These are phyloP conservation scores for Monocercomonoides exilis DNA, from an alignment of 78 protist genomes.

Conservation along the genomic window DNA sequence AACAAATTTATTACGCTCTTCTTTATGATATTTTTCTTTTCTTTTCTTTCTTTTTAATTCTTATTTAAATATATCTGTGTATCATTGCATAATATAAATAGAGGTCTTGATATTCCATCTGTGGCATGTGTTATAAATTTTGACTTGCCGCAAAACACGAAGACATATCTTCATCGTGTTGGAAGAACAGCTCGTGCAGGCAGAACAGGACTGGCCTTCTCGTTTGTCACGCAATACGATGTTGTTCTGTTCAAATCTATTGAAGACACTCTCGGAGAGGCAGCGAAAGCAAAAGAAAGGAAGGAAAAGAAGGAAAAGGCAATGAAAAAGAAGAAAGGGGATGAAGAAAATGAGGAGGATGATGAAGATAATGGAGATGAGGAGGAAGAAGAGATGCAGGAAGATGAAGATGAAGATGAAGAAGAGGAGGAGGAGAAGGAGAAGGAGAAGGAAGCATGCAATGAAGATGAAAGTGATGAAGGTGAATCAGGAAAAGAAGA, in stretches of 20 bases:
- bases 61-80: background rate
- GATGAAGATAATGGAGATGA: too few relatives aligned
- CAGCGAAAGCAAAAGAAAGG: too few relatives aligned
- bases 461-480: too few relatives aligned
- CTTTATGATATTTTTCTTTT: background rate
- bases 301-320: too few relatives aligned
- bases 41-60: background rate
- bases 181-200: slow-evolving; percentile 97
- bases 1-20: too few relatives aligned
- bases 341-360: too few relatives aligned
- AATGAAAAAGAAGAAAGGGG: too few relatives aligned
- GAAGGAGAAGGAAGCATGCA: too few relatives aligned
- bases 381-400: too few relatives aligned
- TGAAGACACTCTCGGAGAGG: background rate
- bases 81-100: slow-evolving; percentile 64
- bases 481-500: too few relatives aligned
- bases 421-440: too few relatives aligned
- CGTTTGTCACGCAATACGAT: slow-evolving; percentile 79
- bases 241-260: slow-evolving; percentile 24
- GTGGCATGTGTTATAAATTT: slow-evolving; percentile 88
- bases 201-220: slow-evolving; percentile 69
- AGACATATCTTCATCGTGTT: slow-evolving; percentile 89
- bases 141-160: slow-evolving; percentile 75
- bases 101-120: slow-evolving; percentile 92
- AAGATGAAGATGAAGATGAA: too few relatives aligned